Conservation (phyloP, 2,329 filamentous ascomycete genomes). For the Fusarium clavum region DNA sequence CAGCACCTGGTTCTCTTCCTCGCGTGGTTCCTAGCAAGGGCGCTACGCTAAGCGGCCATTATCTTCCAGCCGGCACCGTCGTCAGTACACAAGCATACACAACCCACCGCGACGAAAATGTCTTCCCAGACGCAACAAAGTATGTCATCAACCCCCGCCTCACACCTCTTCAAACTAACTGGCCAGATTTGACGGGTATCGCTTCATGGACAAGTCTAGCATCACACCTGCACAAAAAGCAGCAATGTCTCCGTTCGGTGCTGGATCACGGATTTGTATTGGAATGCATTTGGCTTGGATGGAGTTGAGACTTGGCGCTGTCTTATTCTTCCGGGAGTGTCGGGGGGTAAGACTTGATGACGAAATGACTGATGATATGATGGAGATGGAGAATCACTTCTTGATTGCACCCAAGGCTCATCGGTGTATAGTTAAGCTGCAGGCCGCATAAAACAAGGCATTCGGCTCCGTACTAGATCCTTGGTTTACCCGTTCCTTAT, state of each 20-base stretch:
- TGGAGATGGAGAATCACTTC: slow-evolving; percentile 24
- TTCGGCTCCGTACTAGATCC: no score
- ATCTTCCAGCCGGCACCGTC: background rate
- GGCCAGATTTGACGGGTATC: background rate
- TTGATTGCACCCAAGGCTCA: slow-evolving; percentile 3
- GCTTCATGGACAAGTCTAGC: background rate
- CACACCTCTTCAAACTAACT: background rate
- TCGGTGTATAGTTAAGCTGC: background rate
- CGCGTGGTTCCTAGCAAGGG: slow-evolving; percentile 9
- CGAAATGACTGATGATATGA: slow-evolving; percentile 16
- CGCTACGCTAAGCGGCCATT: background rate
- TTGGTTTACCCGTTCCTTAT: no score
- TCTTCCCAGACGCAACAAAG: slow-evolving; percentile 2
- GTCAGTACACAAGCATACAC: slow-evolving; percentile 33
- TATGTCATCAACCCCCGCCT: background rate
- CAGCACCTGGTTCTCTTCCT: slow-evolving; percentile 23
- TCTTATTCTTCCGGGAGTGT: slow-evolving; percentile 30
- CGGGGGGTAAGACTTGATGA: background rate
- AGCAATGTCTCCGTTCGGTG: slow-evolving; percentile 15
- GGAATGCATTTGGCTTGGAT: slow-evolving; percentile 32
- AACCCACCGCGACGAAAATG: slow-evolving; percentile 3
- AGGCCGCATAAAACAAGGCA: no score
- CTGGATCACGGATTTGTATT: slow-evolving; percentile 24
- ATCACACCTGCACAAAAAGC: background rate
- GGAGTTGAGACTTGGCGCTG: slow-evolving; percentile 22